phyloP scores from a whole-genome alignment of 352 stramenopile species.

The Phytopythium sindhum region DNA sequence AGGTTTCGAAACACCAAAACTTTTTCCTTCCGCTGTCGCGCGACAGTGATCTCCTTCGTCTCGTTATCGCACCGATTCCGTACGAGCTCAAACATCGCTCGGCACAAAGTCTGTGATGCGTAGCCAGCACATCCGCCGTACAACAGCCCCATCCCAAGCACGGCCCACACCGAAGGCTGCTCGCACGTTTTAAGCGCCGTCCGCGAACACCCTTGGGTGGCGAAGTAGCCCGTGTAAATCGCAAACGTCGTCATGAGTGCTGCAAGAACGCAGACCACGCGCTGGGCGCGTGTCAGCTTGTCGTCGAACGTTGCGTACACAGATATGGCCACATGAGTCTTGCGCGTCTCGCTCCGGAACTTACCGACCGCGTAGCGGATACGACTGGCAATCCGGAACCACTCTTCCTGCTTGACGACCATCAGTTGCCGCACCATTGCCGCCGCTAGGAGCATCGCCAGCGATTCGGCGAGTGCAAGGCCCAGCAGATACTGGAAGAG shows the following conservation, averaged over 20 bases:
- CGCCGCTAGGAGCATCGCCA: conserved; percentile 16
- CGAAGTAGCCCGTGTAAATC: conserved; percentile 47
- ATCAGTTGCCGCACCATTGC: conserved; percentile 28
- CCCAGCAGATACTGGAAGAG: conserved; percentile 39
- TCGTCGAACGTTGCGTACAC: conserved; percentile 43
- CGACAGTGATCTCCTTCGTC: conserved; percentile 43
- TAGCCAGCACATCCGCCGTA: conserved; percentile 56
- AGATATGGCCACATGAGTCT: conserved; percentile 47
- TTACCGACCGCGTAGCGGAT: conserved; percentile 51
- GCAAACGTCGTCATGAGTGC: conserved; percentile 38
- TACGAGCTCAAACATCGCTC: conserved; percentile 53
- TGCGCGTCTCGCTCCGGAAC: conserved; percentile 44
- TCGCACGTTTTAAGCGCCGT: conserved; percentile 57
- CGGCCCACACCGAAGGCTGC: conserved; percentile 37
- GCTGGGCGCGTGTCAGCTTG: conserved; percentile 59
- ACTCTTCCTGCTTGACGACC: conserved; percentile 30
- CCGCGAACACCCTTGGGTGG: conserved; percentile 54
- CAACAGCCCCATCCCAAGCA: conserved; percentile 47
- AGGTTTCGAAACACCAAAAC: conserved; percentile 54
- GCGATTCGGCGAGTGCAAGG: conserved; percentile 31
- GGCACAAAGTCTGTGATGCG: conserved; percentile 24
- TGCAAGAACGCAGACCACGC: conserved; percentile 46
- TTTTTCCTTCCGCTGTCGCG: conserved; percentile 74
- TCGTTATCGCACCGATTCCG: conserved; percentile 63
- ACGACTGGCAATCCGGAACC: conserved; percentile 44